Evolutionary conservation across 2,329 filamentous ascomycete species (phyloP).

Genomic region (Monosporascus sp.): DNA sequence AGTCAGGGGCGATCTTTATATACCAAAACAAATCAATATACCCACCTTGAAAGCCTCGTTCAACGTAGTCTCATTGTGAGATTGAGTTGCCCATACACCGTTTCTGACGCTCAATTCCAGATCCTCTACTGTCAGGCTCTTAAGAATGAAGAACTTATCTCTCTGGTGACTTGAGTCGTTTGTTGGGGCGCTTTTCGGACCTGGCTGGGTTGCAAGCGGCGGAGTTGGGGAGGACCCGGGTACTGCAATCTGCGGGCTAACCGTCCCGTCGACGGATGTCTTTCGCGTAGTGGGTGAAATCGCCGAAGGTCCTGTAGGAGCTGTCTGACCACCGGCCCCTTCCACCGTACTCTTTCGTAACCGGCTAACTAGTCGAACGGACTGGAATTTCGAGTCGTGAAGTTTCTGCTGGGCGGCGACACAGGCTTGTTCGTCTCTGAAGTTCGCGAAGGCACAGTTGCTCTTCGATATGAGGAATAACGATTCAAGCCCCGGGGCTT

Average conservation of each 20-base stretch:
- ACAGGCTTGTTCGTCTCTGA: conserved; percentile 74
- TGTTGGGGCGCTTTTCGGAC: conserved; percentile 6
- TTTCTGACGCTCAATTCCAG: conserved; percentile 83
- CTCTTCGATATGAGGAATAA: conserved; percentile 94
- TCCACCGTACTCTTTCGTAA: conserved; percentile 53
- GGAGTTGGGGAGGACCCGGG: conserved; percentile 6
- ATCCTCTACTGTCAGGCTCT: conserved; percentile 87
- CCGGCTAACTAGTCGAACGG: conserved; percentile 79
- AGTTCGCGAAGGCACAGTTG: conserved; percentile 96
- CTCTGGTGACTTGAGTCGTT: conserved; percentile 31
- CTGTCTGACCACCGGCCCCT: conserved; percentile 38
- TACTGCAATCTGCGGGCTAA: conserved; percentile 7
- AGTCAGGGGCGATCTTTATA: conserved; percentile 4
- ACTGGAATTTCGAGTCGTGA: conserved; percentile 85
- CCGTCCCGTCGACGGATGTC: conserved; percentile 10
- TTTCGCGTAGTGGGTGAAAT: conserved; percentile 23
- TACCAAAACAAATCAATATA: not conserved
- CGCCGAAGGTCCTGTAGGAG: conserved; percentile 51
- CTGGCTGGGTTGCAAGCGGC: conserved; percentile 11
- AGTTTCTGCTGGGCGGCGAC: conserved; percentile 73
- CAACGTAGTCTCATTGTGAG: conserved; percentile 80
- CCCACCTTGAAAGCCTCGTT: conserved; percentile 77
- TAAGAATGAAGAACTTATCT: conserved; percentile 86
- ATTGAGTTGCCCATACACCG: conserved; percentile 89
- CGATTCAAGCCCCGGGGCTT: conserved; percentile 75